Conservation (phyloP, 1,139 yeast genomes). For the Taphrina wiesneri region DNA sequence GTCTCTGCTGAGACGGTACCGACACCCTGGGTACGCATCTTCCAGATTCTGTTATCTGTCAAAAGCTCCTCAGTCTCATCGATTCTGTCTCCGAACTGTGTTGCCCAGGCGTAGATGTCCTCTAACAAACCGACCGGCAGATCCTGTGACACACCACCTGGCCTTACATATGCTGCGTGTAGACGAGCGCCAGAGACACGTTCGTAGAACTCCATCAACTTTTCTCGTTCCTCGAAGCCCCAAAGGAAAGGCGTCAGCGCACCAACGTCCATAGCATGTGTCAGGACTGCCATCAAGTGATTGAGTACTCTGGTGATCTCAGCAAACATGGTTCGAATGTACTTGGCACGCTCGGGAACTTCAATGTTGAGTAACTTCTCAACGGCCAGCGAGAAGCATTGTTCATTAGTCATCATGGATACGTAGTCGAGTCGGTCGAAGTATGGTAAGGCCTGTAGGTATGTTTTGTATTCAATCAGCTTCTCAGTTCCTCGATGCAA, state of each 20-base stretch:
- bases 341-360: slow-evolving; percentile 80
- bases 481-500: slow-evolving; percentile 88
- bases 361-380: slow-evolving; percentile 83
- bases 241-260: slow-evolving; percentile 90
- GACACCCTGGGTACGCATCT: slow-evolving; percentile 77
- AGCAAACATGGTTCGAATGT: slow-evolving; percentile 81
- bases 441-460: slow-evolving; percentile 65
- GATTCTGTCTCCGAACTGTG: slow-evolving; percentile 89
- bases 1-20: slow-evolving; percentile 84
- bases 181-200: slow-evolving; percentile 89
- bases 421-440: slow-evolving; percentile 87
- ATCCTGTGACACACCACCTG: slow-evolving; percentile 91
- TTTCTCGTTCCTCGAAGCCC: slow-evolving; percentile 94
- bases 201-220: slow-evolving; percentile 89
- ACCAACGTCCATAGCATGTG: slow-evolving; percentile 95
- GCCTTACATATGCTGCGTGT: slow-evolving; percentile 85
- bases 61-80: slow-evolving; percentile 88
- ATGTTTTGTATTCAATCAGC: slow-evolving; percentile 76
- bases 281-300: slow-evolving; percentile 81
- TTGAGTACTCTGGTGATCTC: slow-evolving; percentile 82
- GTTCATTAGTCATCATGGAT: slow-evolving; percentile 85
- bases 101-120: slow-evolving; percentile 94
- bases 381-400: slow-evolving; percentile 79
- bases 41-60: slow-evolving; percentile 92
- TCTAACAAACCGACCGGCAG: slow-evolving; percentile 82